These are phyloP conservation scores for Manihot esculenta DNA, from an alignment of 441 rosid genomes.

Conservation along the genomic window DNA sequence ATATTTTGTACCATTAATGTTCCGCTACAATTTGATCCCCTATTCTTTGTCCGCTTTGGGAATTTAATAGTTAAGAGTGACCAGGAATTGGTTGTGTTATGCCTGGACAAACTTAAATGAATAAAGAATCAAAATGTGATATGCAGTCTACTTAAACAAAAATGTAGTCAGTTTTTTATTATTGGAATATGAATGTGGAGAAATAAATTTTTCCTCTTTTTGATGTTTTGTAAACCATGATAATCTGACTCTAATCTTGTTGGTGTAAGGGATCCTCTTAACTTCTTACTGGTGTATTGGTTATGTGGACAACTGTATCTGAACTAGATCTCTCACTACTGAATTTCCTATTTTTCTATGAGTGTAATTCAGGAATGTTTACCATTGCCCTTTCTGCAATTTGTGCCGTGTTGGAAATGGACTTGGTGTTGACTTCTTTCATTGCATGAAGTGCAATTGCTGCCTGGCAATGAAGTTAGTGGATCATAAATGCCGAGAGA, in stretches of 20 bases:
- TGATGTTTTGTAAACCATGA: neutral
- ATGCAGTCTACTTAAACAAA: neutral
- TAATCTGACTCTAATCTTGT: neutral
- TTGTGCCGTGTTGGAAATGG: conserved; percentile 78
- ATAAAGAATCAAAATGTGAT: neutral
- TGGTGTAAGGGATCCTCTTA: neutral
- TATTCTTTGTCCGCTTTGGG: neutral
- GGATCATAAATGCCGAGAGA: conserved; percentile 73
- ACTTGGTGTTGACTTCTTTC: conserved; percentile 71
- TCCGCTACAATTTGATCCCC: neutral
- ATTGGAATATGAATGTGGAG: neutral
- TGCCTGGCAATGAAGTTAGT: conserved; percentile 63
- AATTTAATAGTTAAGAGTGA: neutral
- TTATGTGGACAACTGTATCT: neutral
- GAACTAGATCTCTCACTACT: conserved; percentile 5
- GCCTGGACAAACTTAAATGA: neutral
- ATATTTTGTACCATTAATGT: neutral
- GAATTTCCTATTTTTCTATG: conserved; percentile 6
- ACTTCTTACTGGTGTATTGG: neutral
- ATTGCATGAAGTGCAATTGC: conserved; percentile 83
- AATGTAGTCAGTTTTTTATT: conserved; percentile 1
- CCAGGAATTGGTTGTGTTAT: neutral
- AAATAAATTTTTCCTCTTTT: neutral
- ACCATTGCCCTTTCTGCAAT: conserved; percentile 82
- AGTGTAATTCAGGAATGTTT: conserved; percentile 49